phyloP scores from a whole-genome alignment of 345 rosid species.

The Microthlaspi erraticum region DNA sequence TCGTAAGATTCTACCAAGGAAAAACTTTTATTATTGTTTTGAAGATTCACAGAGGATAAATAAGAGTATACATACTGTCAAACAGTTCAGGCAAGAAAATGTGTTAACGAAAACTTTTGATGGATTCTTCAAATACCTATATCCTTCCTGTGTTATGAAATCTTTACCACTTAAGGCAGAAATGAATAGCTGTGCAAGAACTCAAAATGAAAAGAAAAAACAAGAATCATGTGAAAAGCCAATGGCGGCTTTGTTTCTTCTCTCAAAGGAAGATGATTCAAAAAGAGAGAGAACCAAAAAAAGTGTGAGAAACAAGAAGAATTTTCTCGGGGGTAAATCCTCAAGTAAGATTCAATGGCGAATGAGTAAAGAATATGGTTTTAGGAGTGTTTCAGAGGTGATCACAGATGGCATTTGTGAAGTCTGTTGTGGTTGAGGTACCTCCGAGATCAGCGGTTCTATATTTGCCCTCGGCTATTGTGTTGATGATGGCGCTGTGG shows the following conservation, averaged over 20 bases:
- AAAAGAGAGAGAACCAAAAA: background rate
- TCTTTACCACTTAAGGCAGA: slow-evolving; percentile 9
- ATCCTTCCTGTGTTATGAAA: slow-evolving; percentile 19
- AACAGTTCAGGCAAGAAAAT: slow-evolving; percentile 15
- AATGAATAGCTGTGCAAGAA: slow-evolving; percentile 29
- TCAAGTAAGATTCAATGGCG: slow-evolving; percentile 9
- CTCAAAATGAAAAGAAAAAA: slow-evolving; percentile 17
- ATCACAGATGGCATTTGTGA: slow-evolving; percentile 82
- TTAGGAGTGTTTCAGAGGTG: slow-evolving; percentile 56
- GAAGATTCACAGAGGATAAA: slow-evolving; percentile 15
- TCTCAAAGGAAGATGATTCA: slow-evolving; percentile 11
- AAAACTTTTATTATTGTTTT: background rate
- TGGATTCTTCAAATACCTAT: slow-evolving; percentile 3
- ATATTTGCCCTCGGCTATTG: slow-evolving; percentile 85
- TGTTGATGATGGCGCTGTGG: slow-evolving; percentile 73
- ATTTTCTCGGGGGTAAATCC: background rate
- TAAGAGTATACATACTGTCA: background rate
- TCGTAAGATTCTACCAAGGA: too few species aligned
- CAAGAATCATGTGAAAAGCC: slow-evolving; percentile 18
- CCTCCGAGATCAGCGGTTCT: slow-evolving; percentile 99
- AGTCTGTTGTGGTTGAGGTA: slow-evolving; percentile 71
- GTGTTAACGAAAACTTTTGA: background rate
- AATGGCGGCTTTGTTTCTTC: slow-evolving; percentile 35
- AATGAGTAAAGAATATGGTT: slow-evolving; percentile 17
- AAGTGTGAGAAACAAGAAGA: slow-evolving; percentile 8